phyloP scores from a whole-genome alignment of 805 yeast genomes.

The Spathaspora girioi region DNA sequence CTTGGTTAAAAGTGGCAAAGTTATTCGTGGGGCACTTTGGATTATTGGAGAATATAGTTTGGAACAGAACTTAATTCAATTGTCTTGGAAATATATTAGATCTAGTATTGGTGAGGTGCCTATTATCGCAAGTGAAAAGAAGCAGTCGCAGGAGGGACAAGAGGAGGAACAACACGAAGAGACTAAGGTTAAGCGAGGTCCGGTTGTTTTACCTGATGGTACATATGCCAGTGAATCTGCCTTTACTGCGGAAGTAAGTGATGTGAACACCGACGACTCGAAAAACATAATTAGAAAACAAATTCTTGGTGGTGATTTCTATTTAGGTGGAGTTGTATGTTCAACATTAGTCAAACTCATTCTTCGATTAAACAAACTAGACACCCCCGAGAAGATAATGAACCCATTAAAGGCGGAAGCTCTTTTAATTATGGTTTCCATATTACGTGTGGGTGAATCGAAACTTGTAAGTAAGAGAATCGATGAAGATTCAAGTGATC shows the following conservation, averaged over 20 bases:
- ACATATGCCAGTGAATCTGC: constrained; percentile 96
- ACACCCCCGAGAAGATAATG: constrained; percentile 51
- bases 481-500: constrained; percentile 96
- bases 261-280: constrained; percentile 26
- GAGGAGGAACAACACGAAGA: constrained; percentile 32
- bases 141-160: constrained; percentile 25
- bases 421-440: constrained; percentile 84
- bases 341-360: constrained; percentile 87
- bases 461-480: constrained; percentile 65
- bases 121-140: constrained; percentile 70
- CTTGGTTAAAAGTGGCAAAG: constrained; percentile 78
- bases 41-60: constrained; percentile 87
- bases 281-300: constrained; percentile 69
- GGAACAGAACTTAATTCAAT: constrained; percentile 68
- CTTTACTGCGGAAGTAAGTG: constrained; percentile 44
- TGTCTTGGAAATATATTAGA: constrained; percentile 85
- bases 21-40: constrained; percentile 93
- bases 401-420: constrained; percentile 96
- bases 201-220: constrained; percentile 95
- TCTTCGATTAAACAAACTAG: constrained; percentile 62
- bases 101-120: constrained; percentile 88
- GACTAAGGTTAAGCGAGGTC: constrained; percentile 47
- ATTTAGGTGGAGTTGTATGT: constrained; percentile 82
- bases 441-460: constrained; percentile 83
- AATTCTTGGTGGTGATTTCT: constrained; percentile 83